A percentile compares a stretch with the other conserved stretches of the same genome.
These are phyloP conservation scores for Claviceps quebecensis DNA, from an alignment of 2,329 filamentous ascomycete genomes.

Conservation along the genomic window DNA sequence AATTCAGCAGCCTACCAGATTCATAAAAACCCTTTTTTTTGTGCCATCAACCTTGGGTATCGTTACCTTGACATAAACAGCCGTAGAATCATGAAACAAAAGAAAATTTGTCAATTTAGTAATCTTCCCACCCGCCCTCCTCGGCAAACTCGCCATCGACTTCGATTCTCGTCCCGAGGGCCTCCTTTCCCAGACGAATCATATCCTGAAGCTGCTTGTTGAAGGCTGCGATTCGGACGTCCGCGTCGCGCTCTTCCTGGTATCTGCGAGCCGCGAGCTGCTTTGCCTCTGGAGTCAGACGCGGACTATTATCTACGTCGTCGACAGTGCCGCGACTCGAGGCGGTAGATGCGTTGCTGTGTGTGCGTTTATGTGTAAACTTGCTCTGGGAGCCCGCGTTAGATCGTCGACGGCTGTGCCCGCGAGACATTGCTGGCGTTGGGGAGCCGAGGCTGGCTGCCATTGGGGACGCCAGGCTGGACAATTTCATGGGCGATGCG, in stretches of 20 bases:
- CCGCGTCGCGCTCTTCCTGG: conserved; percentile 62
- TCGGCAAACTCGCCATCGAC: conserved; percentile 41
- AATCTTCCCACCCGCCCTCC: conserved; percentile 26
- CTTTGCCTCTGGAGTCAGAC: conserved; percentile 53
- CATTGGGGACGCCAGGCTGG: conserved; percentile 12
- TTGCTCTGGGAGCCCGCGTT: conserved; percentile 7
- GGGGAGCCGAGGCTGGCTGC: conserved; percentile 13
- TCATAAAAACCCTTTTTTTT: not conserved
- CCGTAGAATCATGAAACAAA: not conserved
- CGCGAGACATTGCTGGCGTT: conserved; percentile 8
- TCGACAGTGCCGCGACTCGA: conserved; percentile 16
- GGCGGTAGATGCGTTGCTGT: conserved; percentile 30
- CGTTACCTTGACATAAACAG: conserved; percentile 2
- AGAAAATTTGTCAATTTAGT: not conserved
- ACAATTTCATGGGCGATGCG: conserved; percentile 30
- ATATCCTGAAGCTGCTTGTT: conserved; percentile 70
- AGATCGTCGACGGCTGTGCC: conserved; percentile 8
- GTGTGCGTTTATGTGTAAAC: conserved; percentile 25
- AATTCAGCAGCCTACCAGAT: not conserved
- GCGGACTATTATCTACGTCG: conserved; percentile 26
- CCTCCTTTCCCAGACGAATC: conserved; percentile 80
- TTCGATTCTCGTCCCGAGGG: conserved; percentile 61
- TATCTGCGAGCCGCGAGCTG: conserved; percentile 57
- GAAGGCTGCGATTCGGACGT: conserved; percentile 65
- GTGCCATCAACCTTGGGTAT: not conserved